phyloP scores from a whole-genome alignment of 208 protist species.

The Blechomonas ayalai region DNA sequence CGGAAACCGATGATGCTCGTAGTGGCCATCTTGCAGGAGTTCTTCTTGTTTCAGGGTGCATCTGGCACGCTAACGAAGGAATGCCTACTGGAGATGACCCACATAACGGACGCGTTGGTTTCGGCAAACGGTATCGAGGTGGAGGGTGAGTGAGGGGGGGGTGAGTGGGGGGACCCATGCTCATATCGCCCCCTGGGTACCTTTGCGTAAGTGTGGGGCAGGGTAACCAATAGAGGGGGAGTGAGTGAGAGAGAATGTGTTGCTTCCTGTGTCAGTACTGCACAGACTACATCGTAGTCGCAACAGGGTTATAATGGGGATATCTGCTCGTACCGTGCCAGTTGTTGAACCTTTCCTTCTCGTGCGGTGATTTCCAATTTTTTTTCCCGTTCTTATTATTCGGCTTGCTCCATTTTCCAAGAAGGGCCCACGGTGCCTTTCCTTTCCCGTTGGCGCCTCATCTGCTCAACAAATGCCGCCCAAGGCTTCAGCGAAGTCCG shows the following conservation, averaged over 20 bases:
- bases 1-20: constrained; percentile 59
- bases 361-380: background rate
- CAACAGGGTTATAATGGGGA: background rate
- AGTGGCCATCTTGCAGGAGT: constrained; percentile 81
- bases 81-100: constrained; percentile 34
- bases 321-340: background rate
- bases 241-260: background rate
- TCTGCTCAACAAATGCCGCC: background rate
- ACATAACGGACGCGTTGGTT: constrained; percentile 34
- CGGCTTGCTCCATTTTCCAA: constrained; percentile 4
- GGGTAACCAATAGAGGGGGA: too few relatives aligned
- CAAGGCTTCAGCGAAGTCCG: background rate
- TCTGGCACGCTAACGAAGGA: constrained; percentile 58
- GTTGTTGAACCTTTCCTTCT: constrained; percentile 1
- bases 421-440: too few relatives aligned
- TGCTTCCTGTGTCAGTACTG: constrained; percentile 1
- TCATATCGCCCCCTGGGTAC: too few relatives aligned
- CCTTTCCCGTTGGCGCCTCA: background rate
- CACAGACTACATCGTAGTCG: background rate
- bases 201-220: too few relatives aligned
- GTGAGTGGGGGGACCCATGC: too few relatives aligned
- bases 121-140: constrained; percentile 50
- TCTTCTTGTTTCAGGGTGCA: constrained; percentile 78
- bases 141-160: constrained; percentile 1
- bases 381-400: constrained; percentile 18